Evolutionary conservation across 768 basidiomycete genomes (phyloP), one percentile per base, ranked within the genome.

Genomic region (Collybiopsis luxurians): DNA sequence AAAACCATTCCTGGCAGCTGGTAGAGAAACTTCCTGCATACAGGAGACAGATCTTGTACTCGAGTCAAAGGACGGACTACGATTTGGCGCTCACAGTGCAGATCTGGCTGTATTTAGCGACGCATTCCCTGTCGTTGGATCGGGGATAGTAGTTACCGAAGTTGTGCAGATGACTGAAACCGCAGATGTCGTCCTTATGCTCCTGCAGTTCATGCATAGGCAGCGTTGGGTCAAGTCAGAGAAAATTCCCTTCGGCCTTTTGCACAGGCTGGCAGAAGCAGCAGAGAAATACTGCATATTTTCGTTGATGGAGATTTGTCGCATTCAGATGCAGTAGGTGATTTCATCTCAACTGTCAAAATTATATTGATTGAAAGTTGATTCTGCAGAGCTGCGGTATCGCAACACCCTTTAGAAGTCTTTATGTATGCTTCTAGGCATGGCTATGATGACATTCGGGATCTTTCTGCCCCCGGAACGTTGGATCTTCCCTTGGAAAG

Each of bases 141-240:
- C 51, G 36, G 51, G 21, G 24, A 27, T 39, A 40, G 15, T 40
- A 38, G 28, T 23, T 1, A 45, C 42, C 3, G 53, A 44, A 36
- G 43, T 43, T n/a, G 40, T 42, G 10, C 24, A 17, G 27, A 42
- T 42, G 39, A 21, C 40, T 24, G 51, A 53, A 43, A 26, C n/a
- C 23, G 21, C 51, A 39, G 42, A 54, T 9, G 53, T 54, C 2
- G 39, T 54, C 36, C 11, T 54, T 23, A 9, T 54, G 30, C 53
- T 54, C 31, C 53, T 54, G 13, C 24, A 54, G 13, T 24, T 54
- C 11, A 54, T 26, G n/a, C 53, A 54, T 17, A 27, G 28, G 12
- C 53, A 54, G 19, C 42, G 40, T 13, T 44, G 28, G 26, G 12
- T 27, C 7, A 44, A 42, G 15, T 44, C 40, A 2, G 31, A 36